phyloP scores from a whole-genome alignment of 2,329 filamentous ascomycete genomes.

The Diplodia mutila region DNA sequence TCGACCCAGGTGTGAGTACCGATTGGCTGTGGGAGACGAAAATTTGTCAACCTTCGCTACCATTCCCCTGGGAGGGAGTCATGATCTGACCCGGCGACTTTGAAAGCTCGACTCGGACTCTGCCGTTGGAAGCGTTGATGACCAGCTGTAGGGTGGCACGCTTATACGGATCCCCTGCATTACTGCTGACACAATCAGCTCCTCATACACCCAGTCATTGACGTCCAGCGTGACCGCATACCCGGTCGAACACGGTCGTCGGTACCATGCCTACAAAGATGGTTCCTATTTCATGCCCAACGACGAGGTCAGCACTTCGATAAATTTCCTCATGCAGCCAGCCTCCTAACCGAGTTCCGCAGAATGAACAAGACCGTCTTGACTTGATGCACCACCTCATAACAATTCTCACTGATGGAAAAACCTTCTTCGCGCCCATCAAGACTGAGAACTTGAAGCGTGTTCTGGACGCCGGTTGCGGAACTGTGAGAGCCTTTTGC shows the following conservation, averaged over 20 bases:
- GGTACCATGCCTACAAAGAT: conserved; percentile 36
- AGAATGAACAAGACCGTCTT: conserved; percentile 41
- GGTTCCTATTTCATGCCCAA: conserved; percentile 35
- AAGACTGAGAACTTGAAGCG: conserved; percentile 19
- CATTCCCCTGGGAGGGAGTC: not conserved
- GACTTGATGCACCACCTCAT: conserved; percentile 35
- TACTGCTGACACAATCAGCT: not conserved
- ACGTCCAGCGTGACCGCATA: conserved; percentile 29
- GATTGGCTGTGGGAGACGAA: not conserved
- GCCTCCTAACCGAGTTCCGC: too few species aligned
- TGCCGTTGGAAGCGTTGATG: conserved; percentile 2
- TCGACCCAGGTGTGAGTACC: not conserved
- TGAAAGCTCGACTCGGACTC: conserved; percentile 5
- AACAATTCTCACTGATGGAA: conserved; percentile 34
- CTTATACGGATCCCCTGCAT: too few species aligned
- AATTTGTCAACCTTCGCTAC: not conserved
- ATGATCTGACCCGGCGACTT: not conserved
- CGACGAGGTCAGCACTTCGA: conserved; percentile 28
- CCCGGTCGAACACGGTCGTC: conserved; percentile 35
- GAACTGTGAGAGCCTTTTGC: conserved; percentile 27
- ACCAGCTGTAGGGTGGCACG: not conserved
- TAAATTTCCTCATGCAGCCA: not conserved
- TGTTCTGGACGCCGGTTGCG: conserved; percentile 35
- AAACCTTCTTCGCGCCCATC: conserved; percentile 30
- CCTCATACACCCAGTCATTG: conserved; percentile 8